Evolutionary conservation across 331 rosid species (phyloP).

Genomic region (Prunus yedoensis): DNA sequence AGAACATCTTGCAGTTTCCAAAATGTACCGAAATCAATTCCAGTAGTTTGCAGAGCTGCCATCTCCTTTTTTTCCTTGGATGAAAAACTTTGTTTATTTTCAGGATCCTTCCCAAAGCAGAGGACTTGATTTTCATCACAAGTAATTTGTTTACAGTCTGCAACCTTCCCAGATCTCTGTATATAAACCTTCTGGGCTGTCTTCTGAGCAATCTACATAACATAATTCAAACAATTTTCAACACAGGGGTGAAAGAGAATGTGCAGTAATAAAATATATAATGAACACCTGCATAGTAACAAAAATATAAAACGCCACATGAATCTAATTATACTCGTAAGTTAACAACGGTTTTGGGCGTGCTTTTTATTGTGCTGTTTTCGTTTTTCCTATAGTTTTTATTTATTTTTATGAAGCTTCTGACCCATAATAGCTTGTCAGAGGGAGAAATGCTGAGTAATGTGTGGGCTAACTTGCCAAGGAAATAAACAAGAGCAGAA

Average conservation of each 20-base stretch:
- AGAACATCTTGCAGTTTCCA: slow-evolving; percentile 70
- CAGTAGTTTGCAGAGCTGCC: slow-evolving; percentile 78
- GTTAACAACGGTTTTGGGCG: not conserved
- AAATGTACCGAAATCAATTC: slow-evolving; percentile 67
- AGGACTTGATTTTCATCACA: slow-evolving; percentile 78
- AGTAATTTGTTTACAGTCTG: slow-evolving; percentile 58
- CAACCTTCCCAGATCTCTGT: slow-evolving; percentile 67
- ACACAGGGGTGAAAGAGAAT: not conserved
- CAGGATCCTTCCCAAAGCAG: slow-evolving; percentile 56
- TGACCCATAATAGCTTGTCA: not conserved
- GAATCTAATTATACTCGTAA: not conserved
- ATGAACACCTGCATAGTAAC: not conserved
- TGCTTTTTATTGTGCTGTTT: not conserved
- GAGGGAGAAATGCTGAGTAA: not conserved
- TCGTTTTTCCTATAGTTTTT: too few species aligned
- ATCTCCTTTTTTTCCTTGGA: slow-evolving; percentile 52
- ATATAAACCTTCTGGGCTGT: slow-evolving; percentile 71
- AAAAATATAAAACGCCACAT: not conserved
- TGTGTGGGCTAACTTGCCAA: not conserved
- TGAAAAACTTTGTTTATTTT: slow-evolving; percentile 44
- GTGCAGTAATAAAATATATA: not conserved
- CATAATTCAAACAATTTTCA: slow-evolving; percentile 17
- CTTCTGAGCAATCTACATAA: slow-evolving; percentile 67
- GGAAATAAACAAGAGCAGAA: not conserved
- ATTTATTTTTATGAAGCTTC: not conserved